Evolutionary conservation across 2,329 filamentous ascomycete species (phyloP), one percentile per base, ranked within the genome.

Genomic region (Fusarium verticillioides): DNA sequence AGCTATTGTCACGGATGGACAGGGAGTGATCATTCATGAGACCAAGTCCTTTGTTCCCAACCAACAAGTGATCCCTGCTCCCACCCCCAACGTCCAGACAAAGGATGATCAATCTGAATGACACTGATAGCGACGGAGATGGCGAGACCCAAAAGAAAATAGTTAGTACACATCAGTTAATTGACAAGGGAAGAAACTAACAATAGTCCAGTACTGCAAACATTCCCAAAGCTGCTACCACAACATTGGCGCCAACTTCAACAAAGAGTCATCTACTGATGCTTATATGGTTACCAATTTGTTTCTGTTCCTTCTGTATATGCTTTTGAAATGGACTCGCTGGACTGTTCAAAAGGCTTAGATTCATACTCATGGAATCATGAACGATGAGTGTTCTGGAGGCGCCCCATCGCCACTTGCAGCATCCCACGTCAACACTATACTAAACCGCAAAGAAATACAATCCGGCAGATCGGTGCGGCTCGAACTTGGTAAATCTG

Each of bases 401-500:
- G 15, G 21, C 36, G 21, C 42, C 36, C 36, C 50, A 42, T 28
- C 10, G 7, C 9, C 19, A 40, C 10, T 18, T 54, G 19, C 26
- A n/a, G 26, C 34, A 28, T n/a, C 13, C n/a, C 50, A 18, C 50
- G 4, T 54, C 19, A 36, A 28, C 5, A n/a, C 15, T 13, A 40
- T 30, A 21, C 19, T 28, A n/a, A 16, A n/a, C n/a, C n/a, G 10
- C 10, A n/a, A 40, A n/a, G 5, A 30, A 15, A 4, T 7, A 21
- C 19, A 15, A 28, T n/a, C 2, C 0, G 23, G 8, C 8, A 15
- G 15, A 30, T 12, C 5, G 2, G 4, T 16, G 23, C 3, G 4
- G 12, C 36, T 30, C 21, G 1, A 3, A 2, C 19, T 7, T 39
- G 10, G 21, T n/a, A n/a, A 18, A 7, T 18, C 0, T 10, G n/a